Evolutionary conservation across 2,329 filamentous ascomycete genomes (phyloP), one percentile per base, ranked within the genome.

Genomic region (Diaporthe citri): DNA sequence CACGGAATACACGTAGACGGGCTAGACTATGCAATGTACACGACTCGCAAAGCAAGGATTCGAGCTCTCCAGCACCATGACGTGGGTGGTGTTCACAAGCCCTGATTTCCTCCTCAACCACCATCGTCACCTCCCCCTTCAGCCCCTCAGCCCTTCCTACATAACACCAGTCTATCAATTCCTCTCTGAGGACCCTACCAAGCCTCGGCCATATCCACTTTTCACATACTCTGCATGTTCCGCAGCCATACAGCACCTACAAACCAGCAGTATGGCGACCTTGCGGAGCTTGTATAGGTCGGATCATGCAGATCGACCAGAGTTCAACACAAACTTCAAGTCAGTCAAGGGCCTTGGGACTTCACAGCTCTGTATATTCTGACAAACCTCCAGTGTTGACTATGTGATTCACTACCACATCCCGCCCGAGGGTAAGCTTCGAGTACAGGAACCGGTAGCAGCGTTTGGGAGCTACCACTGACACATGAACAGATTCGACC

Each of bases 371-470:
- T 69, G 72, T 75, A 78, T 28, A 76, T 56, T 36, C 56, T 52
- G 34, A 76, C 73, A 41, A 41, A 2, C 36, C 9, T 34, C 73
- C 80, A 90, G 94, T 72, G 94, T 98, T 76, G 96, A 98, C 87
- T 98, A 95, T 88, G 95, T 98, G 74, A 90, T 98, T 77, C 90
- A 92, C 81, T 98, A 94, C 85, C 88, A 92, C 74, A 93, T 96
- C 80, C 89, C 92, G 36, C 87, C 90, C 59, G 89, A 91, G 74
- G 91, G 94, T 94, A 87, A 77, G 86, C 59, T 69, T 52, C 64
- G 28, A 43, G 28, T 43, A n/a, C 41, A 9, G 20, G 5, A 9
- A 17, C 22, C 15, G 20, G 15, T 25, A 36, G 28, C 36, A 25
- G 20, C 22, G 22, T 41, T 20, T 36, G 48, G 25, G 59, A 59